phyloP scores from a whole-genome alignment of 1,284 basidiomycete genomes.

The Gymnopus androsaceus region DNA sequence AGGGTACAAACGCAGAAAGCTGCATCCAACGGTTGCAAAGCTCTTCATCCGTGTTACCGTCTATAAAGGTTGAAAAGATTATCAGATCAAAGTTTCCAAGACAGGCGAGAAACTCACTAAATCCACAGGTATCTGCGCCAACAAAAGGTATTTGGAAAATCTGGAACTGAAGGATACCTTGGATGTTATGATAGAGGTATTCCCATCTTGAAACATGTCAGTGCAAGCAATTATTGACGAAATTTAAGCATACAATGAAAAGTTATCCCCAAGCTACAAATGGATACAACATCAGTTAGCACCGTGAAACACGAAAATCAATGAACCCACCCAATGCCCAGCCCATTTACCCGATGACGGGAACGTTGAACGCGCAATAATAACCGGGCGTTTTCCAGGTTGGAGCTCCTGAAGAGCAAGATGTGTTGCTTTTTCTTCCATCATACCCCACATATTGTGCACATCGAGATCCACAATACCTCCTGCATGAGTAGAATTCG shows the following conservation, averaged over 20 bases:
- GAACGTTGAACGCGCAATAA: slow-evolving; percentile 70
- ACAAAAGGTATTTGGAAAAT: slow-evolving; percentile 77
- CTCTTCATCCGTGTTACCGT: slow-evolving; percentile 76
- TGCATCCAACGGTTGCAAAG: slow-evolving; percentile 84
- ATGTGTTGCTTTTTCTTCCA: slow-evolving; percentile 65
- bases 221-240: no score
- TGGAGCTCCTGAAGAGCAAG: slow-evolving; percentile 51
- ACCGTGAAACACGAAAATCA: slow-evolving; percentile 10
- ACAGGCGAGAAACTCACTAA: slow-evolving; percentile 40
- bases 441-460: slow-evolving; percentile 68
- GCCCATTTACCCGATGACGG: slow-evolving; percentile 65
- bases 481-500: slow-evolving; percentile 60
- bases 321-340: slow-evolving; percentile 59
- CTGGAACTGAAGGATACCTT: slow-evolving; percentile 77
- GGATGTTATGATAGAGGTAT: slow-evolving; percentile 59
- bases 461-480: slow-evolving; percentile 60
- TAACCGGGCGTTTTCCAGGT: slow-evolving; percentile 62
- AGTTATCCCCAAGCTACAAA: slow-evolving; percentile 70
- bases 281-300: slow-evolving; percentile 24
- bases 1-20: slow-evolving; percentile 72
- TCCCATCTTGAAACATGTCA: slow-evolving; percentile 44
- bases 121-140: slow-evolving; percentile 73
- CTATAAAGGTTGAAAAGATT: no score
- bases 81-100: slow-evolving; percentile 15
- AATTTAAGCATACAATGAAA: slow-evolving; percentile 34